A percentile compares a stretch with the other conserved stretches of the same genome.
Conservation (phyloP, 73 alveolate genomes). For the Breviolum minutum region DNA sequence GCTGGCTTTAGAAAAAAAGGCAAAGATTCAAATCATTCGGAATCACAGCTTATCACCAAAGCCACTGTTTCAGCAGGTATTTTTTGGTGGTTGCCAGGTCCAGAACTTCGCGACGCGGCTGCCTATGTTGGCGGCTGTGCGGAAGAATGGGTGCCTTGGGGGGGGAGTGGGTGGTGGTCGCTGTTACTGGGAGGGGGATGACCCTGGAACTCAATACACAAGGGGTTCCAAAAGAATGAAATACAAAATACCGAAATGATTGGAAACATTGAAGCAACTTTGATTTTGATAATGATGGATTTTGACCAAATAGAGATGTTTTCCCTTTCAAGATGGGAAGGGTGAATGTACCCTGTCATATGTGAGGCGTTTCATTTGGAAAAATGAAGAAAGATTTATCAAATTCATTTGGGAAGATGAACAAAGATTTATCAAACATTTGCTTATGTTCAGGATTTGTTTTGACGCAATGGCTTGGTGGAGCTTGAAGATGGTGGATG, state of each 20-base stretch:
- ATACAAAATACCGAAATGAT: neutral
- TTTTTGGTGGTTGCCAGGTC: no score
- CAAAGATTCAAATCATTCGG: neutral
- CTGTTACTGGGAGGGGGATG: neutral
- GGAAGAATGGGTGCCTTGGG: slow-evolving; percentile 31
- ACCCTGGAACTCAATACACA: neutral
- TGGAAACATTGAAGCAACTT: neutral
- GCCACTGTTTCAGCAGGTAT: no score
- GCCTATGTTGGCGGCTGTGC: slow-evolving; percentile 34
- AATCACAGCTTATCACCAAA: neutral
- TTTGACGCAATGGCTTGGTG: no score
- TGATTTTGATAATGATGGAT: neutral
- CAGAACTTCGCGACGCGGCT: slow-evolving; percentile 18
- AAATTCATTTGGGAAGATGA: neutral
- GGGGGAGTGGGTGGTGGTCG: neutral
- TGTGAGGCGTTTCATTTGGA: neutral
- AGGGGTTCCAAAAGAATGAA: neutral
- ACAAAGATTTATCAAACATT: neutral
- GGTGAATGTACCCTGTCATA: neutral
- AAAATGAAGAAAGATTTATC: neutral
- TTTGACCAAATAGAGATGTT: neutral
- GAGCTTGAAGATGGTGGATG: no score
- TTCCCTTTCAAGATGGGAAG: neutral
- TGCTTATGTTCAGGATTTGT: neutral
- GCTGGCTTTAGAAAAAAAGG: no score